Base-by-base conservation (phyloP, 2,329 filamentous ascomycete species). In the Decorospora gaudefroyi region DNA sequence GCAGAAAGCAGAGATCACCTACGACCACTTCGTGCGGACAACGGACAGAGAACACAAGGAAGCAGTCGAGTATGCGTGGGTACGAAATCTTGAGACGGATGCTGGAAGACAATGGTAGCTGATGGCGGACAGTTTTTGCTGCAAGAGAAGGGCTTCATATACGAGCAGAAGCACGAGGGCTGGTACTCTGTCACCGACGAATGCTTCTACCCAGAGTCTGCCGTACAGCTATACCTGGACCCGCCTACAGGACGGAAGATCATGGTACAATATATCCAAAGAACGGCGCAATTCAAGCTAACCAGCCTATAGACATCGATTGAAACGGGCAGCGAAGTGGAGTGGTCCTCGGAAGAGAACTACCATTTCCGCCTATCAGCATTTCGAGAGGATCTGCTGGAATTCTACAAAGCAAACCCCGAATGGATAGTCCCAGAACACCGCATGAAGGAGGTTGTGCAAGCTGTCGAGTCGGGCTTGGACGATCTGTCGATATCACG, bases 171-270 rank as follows among this genome's bases (percentile, higher is more conserved):
- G 57, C 93, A 97, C 61, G 83, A 90, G 65, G 93, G 93, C 1
- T 99, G 93, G 93, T 99, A 99, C 70, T 93, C 88, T 42, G 86
- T 99, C 40, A 90, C 88, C 68, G 93, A 99, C 69, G 93, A 99
- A 77, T 92, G 92, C 26, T 99, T 95, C 72, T 97, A 96, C 67
- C 90, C 92, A 0, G 80, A 86, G 39, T 82, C 83, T 5, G 76
- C 84, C 61, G 83, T 97, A 17, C 83, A 90, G 62, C 80, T 86
- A 29, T 81, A 84, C 36, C 74, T 93, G 25, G 87, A 91, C 55
- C 87, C 90, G 4, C 78, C 84, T 31, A 96, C 90, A 0, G 93
- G 93, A 3, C 81, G 84, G 55, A 91, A 89, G 61, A 84, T 87
- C 51, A 89, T 90, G 83, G 86, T 81, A 68, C 59, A 65, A 11